phyloP scores from a whole-genome alignment of 2,329 filamentous ascomycete genomes.

The Calonectria pauciramosa region DNA sequence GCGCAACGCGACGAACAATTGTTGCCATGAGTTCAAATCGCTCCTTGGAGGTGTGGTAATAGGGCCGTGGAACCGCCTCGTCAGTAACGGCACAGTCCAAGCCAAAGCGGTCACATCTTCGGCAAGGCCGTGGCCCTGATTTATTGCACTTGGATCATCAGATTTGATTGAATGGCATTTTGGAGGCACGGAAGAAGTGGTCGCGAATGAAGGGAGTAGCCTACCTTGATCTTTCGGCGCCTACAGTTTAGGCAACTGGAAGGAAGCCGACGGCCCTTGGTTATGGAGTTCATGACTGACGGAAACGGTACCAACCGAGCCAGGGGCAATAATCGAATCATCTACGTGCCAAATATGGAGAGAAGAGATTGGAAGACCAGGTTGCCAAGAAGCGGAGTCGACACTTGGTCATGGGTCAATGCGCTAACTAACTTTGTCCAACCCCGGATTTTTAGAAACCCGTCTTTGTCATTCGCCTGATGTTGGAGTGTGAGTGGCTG shows the following conservation, averaged over 20 bases:
- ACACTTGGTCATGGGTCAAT: too few relatives aligned
- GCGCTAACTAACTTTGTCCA: too few relatives aligned
- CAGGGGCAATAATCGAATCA: neutral
- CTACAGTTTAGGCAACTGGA: neutral
- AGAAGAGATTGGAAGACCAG: too few relatives aligned
- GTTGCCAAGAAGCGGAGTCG: too few relatives aligned
- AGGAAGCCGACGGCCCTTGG: neutral
- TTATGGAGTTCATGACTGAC: neutral
- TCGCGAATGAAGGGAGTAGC: neutral
- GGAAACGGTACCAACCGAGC: neutral
- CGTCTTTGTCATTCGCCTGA: too few relatives aligned
- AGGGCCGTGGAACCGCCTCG: neutral
- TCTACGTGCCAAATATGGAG: too few relatives aligned
- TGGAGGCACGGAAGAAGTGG: neutral
- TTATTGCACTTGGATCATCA: neutral
- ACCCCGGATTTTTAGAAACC: too few relatives aligned
- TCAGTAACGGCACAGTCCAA: neutral
- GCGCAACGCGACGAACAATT: neutral
- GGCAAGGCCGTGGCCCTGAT: neutral
- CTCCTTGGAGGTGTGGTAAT: neutral
- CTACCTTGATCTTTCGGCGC: neutral
- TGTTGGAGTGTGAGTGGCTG: too few relatives aligned
- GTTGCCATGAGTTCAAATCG: neutral
- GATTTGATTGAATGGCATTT: neutral
- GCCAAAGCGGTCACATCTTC: neutral